A percentile compares a stretch with the other conserved stretches of the same genome.
These are phyloP conservation scores for Sarcocystis neurona DNA, from an alignment of 169 alveolate species.

Conservation along the genomic window DNA sequence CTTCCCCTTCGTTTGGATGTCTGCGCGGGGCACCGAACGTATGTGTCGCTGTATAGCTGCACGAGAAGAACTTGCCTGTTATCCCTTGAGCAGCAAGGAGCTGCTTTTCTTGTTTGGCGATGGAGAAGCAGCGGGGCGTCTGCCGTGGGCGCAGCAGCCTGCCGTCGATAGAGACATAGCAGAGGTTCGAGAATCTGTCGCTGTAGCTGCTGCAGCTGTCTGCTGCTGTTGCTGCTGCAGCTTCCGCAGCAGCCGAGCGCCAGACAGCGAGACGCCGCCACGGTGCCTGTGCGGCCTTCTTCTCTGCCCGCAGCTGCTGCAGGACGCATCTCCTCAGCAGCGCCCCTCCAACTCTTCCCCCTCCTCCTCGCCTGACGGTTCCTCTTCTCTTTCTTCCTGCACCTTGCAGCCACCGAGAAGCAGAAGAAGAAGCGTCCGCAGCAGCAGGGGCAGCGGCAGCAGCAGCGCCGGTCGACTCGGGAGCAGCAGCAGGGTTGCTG, in stretches of 20 bases:
- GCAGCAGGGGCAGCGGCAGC: too few relatives aligned
- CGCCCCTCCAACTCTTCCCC: not conserved
- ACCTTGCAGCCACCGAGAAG: not conserved
- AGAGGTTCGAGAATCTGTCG: not conserved
- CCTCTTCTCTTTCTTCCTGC: not conserved
- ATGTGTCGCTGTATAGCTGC: not conserved
- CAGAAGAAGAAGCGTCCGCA: not conserved
- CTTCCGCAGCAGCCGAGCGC: conserved; percentile 3
- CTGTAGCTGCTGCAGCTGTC: too few relatives aligned
- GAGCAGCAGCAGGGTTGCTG: not conserved
- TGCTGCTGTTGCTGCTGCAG: not conserved
- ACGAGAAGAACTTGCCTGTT: too few relatives aligned
- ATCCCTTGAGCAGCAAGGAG: not conserved
- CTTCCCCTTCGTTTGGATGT: not conserved
- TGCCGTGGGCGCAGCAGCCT: not conserved
- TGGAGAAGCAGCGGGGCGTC: not conserved
- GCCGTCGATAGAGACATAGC: conserved; percentile 16
- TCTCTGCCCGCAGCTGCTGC: not conserved
- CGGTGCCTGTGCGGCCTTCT: not conserved
- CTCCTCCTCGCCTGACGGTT: not conserved
- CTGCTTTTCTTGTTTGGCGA: not conserved
- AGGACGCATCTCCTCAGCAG: not conserved
- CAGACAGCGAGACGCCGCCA: conserved; percentile 22
- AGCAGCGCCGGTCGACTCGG: not conserved
- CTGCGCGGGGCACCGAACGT: not conserved